A percentile compares a stretch with the other conserved stretches of the same genome.
phyloP scores from a whole-genome alignment of 805 yeast genomes.

The Myxozyma geophila region DNA sequence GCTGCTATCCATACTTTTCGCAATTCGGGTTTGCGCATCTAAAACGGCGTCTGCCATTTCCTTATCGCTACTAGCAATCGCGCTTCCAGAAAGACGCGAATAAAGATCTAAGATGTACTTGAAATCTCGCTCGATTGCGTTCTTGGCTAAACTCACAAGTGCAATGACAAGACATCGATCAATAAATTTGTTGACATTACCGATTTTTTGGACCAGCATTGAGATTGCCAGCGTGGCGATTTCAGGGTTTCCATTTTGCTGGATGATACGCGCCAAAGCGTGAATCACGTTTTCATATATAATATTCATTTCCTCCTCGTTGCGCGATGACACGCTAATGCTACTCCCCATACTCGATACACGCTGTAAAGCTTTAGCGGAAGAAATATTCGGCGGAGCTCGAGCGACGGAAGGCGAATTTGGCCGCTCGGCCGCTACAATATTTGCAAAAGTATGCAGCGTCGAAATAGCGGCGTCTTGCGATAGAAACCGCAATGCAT shows the following conservation, averaged over 20 bases:
- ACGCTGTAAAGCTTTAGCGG: constrained; percentile 15
- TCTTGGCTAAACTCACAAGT: constrained; percentile 63
- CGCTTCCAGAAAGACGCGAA: constrained; percentile 54
- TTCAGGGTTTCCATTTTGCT: constrained; percentile 61
- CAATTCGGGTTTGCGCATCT: constrained; percentile 56
- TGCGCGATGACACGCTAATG: constrained; percentile 19
- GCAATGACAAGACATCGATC: constrained; percentile 67
- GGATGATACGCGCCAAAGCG: constrained; percentile 69
- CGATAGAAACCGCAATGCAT: constrained; percentile 67
- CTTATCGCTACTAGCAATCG: constrained; percentile 51
- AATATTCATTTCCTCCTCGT: constrained; percentile 31
- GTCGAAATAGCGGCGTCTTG: constrained; percentile 85
- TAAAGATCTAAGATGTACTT: constrained; percentile 62
- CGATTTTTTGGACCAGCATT: constrained; percentile 76
- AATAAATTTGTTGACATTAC: constrained; percentile 49
- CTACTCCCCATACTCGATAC: constrained; percentile 29
- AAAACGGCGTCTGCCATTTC: constrained; percentile 46
- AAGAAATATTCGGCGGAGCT: not conserved
- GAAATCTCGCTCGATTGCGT: constrained; percentile 69
- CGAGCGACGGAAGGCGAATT: not conserved
- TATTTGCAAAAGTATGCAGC: constrained; percentile 79
- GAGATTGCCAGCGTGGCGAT: constrained; percentile 80
- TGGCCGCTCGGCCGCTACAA: constrained; percentile 51
- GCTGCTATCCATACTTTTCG: constrained; percentile 41
- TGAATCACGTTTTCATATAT: constrained; percentile 69